These are phyloP conservation scores for Thielaviopsis populi DNA, from an alignment of 2,329 filamentous ascomycete genomes.

Conservation along the genomic window DNA sequence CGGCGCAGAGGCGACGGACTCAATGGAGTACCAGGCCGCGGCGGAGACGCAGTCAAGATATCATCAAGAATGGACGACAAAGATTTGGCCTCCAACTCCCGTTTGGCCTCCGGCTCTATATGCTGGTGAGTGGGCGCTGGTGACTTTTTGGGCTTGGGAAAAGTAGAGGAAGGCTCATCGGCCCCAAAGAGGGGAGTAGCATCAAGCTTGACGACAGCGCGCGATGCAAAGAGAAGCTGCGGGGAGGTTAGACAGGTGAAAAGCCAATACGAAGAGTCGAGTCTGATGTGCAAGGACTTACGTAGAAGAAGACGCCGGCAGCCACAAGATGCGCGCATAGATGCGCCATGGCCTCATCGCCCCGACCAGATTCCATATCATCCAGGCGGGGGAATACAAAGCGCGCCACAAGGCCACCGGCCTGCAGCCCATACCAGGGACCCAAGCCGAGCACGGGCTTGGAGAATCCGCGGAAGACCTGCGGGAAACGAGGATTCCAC, in stretches of 20 bases:
- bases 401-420: slow-evolving; percentile 42
- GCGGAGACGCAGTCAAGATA: slow-evolving; percentile 22
- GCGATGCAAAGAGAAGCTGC: neutral
- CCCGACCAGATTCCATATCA: slow-evolving; percentile 27
- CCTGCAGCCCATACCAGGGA: slow-evolving; percentile 52
- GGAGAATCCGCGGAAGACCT: slow-evolving; percentile 44
- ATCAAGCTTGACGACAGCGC: slow-evolving; percentile 30
- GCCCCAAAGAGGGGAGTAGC: slow-evolving; percentile 37
- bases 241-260: neutral
- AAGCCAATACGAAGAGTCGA: neutral
- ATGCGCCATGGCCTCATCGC: slow-evolving; percentile 28
- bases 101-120: slow-evolving; percentile 15
- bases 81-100: slow-evolving; percentile 25
- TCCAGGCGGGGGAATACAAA: slow-evolving; percentile 32
- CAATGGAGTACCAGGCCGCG: slow-evolving; percentile 19
- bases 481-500: slow-evolving; percentile 55
- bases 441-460: slow-evolving; percentile 44
- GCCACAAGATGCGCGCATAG: slow-evolving; percentile 41
- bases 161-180: slow-evolving; percentile 4
- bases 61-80: slow-evolving; percentile 36
- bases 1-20: slow-evolving; percentile 12
- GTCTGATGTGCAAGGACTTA: slow-evolving; percentile 26
- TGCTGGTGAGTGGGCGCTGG: neutral
- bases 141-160: slow-evolving; percentile 1
- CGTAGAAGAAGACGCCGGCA: slow-evolving; percentile 36